A percentile compares a stretch with the other conserved stretches of the same genome.
Conservation (phyloP, 441 rosid genomes). For the Corymbia citriodora region DNA sequence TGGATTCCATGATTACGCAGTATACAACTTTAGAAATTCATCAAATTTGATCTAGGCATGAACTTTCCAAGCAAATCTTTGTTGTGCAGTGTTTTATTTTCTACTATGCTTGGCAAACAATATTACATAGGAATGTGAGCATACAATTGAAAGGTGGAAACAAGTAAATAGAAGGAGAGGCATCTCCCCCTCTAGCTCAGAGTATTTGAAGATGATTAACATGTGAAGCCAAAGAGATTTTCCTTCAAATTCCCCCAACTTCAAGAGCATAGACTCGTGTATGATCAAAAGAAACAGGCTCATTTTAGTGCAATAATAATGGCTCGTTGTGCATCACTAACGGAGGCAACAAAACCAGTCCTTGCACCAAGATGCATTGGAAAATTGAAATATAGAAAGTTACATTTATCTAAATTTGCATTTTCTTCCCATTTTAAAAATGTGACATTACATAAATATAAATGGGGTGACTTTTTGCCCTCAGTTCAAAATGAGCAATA, state of each 20-base stretch:
- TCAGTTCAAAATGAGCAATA: not conserved
- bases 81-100: not conserved
- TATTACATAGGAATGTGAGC: fast-evolving
- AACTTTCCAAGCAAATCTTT: not conserved
- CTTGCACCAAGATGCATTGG: not conserved
- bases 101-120: not conserved
- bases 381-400: not conserved
- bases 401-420: not conserved
- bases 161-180: too few relatives aligned
- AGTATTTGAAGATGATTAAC: not conserved
- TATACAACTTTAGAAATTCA: not conserved
- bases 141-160: too few relatives aligned
- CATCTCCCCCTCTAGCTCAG: too few relatives aligned
- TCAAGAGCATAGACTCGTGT: not conserved
- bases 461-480: not conserved
- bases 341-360: not conserved
- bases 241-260: not conserved
- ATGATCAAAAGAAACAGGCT: too few relatives aligned
- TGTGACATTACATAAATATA: not conserved
- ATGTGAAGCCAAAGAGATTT: not conserved
- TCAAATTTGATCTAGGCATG: not conserved
- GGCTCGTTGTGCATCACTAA: too few relatives aligned
- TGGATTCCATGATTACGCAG: not conserved
- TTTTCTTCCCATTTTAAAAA: not conserved
- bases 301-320: not conserved